Evolutionary conservation across 2,329 filamentous ascomycete genomes (phyloP), one percentile per base, ranked within the genome.

Genomic region (Paracamarosporium sp.): DNA sequence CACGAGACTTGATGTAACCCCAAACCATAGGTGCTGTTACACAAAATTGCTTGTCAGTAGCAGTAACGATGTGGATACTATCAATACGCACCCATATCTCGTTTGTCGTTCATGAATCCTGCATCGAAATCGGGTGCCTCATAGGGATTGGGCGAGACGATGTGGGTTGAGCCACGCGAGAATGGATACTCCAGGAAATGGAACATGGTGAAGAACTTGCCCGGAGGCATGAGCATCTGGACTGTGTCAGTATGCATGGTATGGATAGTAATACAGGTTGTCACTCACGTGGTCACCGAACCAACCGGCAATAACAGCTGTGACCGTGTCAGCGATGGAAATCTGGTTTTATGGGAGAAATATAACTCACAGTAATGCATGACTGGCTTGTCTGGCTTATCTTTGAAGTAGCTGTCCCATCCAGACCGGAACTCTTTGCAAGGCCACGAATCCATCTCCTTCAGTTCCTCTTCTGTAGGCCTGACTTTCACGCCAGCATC

Each of bases 171-270:
- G 8, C 90, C 90, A 65, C 90, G 86, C 15, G 87, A 90, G 84
- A 91, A 92, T 0, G 89, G 89, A 67, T 91, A 91, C 78, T 91
- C 88, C 36, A 92, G 76, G 84, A 92, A 92, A 75, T 91, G 88
- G 83, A 92, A 92, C 89, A 92, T 92, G 70, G 87, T 90, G 80
- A 92, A 92, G 83, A 91, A 92, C 62, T 92, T 92, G 64, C 90
- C 90, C 1, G 88, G 85, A 0, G 90, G 89, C 84, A 90, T 88
- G 48, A 78, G 73, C 76, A 85, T 83, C 27, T 55, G 17, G 13
- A 8, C 6, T 27, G 17, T 47, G 25, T 55, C 17, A 55, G 52
- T 28, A 31, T 38, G 5, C 5, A 28, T 11, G 35, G 72, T 82
- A 77, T 62, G 74, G 77, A 56, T 53, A 55, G 44, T 51, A 33